Conservation (phyloP, 805 yeast species). For the Kluyveromyces wickerhamii region DNA sequence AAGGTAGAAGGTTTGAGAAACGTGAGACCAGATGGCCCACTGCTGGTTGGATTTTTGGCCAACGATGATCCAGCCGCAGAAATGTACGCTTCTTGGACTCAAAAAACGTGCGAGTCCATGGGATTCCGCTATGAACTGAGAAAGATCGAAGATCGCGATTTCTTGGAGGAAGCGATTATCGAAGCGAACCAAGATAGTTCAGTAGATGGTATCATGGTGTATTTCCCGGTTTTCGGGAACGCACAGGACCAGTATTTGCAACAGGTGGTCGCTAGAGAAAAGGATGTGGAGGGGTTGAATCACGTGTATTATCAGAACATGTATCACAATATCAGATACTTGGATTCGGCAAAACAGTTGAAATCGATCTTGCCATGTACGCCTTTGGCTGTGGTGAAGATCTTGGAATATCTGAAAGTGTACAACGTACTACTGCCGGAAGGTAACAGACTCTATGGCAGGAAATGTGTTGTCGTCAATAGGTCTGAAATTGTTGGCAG, state of each 20-base stretch:
- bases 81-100: slow-evolving; percentile 95
- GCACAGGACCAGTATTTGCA: slow-evolving; percentile 93
- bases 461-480: slow-evolving; percentile 83
- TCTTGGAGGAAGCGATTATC: slow-evolving; percentile 73
- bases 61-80: slow-evolving; percentile 92
- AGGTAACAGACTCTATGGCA: slow-evolving; percentile 91
- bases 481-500: slow-evolving; percentile 96
- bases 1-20: slow-evolving; percentile 42
- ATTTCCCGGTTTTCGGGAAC: slow-evolving; percentile 94
- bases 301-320: slow-evolving; percentile 87
- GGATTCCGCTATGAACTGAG: slow-evolving; percentile 82
- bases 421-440: slow-evolving; percentile 76
- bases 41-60: slow-evolving; percentile 84
- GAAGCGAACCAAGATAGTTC: slow-evolving; percentile 69
- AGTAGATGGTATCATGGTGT: slow-evolving; percentile 91
- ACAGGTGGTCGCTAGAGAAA: slow-evolving; percentile 83
- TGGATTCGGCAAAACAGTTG: slow-evolving; percentile 56
- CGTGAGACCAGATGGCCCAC: slow-evolving; percentile 45
- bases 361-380: slow-evolving; percentile 95
- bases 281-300: slow-evolving; percentile 94
- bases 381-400: slow-evolving; percentile 90
- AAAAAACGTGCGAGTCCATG: slow-evolving; percentile 74
- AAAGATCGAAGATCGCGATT: slow-evolving; percentile 63
- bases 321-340: slow-evolving; percentile 84
- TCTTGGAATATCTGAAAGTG: slow-evolving; percentile 80